These are phyloP conservation scores for Triadica sebifera DNA, from an alignment of 345 rosid genomes.

Conservation along the genomic window DNA sequence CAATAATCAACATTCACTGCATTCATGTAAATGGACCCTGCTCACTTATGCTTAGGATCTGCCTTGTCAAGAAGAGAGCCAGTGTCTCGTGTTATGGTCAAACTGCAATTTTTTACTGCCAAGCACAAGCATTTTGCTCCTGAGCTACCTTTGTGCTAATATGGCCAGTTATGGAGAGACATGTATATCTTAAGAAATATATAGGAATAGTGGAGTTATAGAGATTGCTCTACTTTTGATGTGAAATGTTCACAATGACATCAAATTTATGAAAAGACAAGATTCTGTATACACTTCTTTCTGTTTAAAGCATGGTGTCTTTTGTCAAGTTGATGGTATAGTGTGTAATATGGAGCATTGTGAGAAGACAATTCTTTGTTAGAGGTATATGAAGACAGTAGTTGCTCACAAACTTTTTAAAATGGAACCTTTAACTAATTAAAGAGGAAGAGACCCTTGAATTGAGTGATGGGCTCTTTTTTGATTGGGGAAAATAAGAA, in stretches of 20 bases:
- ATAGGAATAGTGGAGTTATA: neutral
- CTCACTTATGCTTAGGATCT: no score
- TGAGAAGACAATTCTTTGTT: neutral
- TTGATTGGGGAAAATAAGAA: neutral
- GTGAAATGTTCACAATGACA: no score
- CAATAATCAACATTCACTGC: no score
- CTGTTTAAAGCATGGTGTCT: neutral
- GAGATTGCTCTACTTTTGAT: neutral
- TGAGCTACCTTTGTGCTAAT: neutral
- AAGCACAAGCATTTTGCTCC: neutral
- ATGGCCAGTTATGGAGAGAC: neutral
- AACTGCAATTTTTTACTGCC: neutral
- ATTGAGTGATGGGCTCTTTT: neutral
- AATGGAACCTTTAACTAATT: neutral
- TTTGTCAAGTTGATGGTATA: no score
- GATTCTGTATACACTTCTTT: neutral
- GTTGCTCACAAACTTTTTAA: neutral
- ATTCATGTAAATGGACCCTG: no score
- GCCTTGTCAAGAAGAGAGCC: neutral
- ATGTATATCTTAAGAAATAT: neutral
- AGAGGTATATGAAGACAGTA: neutral
- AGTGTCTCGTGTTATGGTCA: constrained; percentile 6
- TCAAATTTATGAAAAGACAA: neutral
- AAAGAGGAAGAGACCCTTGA: neutral
- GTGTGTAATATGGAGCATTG: neutral